These are phyloP conservation scores for Tillandsia fasciculata DNA, from an alignment of 176 grass and related monocot genomes.

Conservation along the genomic window DNA sequence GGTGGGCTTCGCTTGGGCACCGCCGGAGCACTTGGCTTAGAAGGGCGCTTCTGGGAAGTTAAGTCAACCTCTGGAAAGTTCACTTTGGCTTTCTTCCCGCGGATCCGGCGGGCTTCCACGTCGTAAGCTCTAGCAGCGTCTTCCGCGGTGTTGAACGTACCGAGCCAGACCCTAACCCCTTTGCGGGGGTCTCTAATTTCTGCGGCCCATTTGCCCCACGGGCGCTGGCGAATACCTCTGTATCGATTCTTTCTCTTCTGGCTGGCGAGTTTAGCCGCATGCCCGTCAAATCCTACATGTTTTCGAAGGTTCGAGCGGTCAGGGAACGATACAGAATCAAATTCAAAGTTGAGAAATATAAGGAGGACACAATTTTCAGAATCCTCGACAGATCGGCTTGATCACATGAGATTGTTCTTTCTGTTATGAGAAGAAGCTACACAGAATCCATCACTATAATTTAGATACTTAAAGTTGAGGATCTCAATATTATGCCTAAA, in stretches of 20 bases:
- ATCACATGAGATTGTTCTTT: too few species aligned
- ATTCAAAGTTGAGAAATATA: neutral
- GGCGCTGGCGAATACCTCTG: conserved; percentile 59
- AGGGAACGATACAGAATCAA: conserved; percentile 4
- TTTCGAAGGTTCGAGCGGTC: neutral
- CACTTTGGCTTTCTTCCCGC: conserved; percentile 74
- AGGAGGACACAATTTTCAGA: neutral
- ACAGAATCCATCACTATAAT: too few species aligned
- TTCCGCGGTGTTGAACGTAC: conserved; percentile 67
- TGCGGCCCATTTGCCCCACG: conserved; percentile 45
- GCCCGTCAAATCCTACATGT: neutral
- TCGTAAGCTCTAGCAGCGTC: conserved; percentile 68
- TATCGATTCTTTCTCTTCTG: conserved; percentile 30
- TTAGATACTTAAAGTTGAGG: too few species aligned
- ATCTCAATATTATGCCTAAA: too few species aligned
- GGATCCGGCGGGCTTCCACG: conserved; percentile 45
- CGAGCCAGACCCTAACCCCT: conserved; percentile 77
- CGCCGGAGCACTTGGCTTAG: neutral
- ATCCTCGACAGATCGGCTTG: neutral
- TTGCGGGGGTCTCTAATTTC: conserved; percentile 43
- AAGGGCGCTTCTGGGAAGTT: conserved; percentile 3
- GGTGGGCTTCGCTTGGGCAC: neutral
- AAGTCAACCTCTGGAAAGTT: conserved; percentile 40
- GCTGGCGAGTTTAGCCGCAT: neutral
- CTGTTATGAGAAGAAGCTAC: too few species aligned